A percentile compares a stretch with the other conserved stretches of the same genome.
Evolutionary conservation across 2,329 filamentous ascomycete species (phyloP).

Genomic region (Sarocladium oryzae): DNA sequence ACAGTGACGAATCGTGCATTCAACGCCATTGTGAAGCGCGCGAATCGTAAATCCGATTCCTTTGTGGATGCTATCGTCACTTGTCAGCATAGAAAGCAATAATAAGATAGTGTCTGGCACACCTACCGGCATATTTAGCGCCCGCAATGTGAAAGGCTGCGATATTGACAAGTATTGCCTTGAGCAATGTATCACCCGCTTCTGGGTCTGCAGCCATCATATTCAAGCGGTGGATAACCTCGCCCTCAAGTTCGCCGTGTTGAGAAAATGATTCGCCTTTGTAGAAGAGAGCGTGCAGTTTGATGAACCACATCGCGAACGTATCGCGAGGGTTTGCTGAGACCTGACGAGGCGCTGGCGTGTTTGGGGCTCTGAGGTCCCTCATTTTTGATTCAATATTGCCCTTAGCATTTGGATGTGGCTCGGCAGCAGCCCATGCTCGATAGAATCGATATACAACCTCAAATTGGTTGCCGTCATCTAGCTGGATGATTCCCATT

Average conservation of each 20-base stretch:
- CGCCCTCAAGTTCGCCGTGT: constrained; percentile 75
- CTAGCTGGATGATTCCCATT: constrained; percentile 76
- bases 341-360: constrained; percentile 22
- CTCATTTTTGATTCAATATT: constrained; percentile 79
- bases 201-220: constrained; percentile 64
- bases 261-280: constrained; percentile 65
- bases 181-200: constrained; percentile 60
- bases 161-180: constrained; percentile 80
- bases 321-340: constrained; percentile 52
- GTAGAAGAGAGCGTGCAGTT: constrained; percentile 79
- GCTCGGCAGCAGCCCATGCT: constrained; percentile 65
- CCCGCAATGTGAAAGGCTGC: constrained; percentile 69
- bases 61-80: constrained; percentile 39
- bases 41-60: constrained; percentile 38
- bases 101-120: not conserved
- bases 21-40: constrained; percentile 64
- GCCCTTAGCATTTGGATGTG: constrained; percentile 64
- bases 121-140: constrained; percentile 27
- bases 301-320: constrained; percentile 75
- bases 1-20: constrained; percentile 72
- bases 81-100: constrained; percentile 10
- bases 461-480: constrained; percentile 72
- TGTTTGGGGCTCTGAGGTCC: constrained; percentile 35
- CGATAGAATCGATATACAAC: constrained; percentile 88
- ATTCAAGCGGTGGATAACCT: constrained; percentile 73